These are phyloP conservation scores for Williopsis jadinii DNA, from an alignment of 1,139 yeast species.

Conservation along the genomic window DNA sequence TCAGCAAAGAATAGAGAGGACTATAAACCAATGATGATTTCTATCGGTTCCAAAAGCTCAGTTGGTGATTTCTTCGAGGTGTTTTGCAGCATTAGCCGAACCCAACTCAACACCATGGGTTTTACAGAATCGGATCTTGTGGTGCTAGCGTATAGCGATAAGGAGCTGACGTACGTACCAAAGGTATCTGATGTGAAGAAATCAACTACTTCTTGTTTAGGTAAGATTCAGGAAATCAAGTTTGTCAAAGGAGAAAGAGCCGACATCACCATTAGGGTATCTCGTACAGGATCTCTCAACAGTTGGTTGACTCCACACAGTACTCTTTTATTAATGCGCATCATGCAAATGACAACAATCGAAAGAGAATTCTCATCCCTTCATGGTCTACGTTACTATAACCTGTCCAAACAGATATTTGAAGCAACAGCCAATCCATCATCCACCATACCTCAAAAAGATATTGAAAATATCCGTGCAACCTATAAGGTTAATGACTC, in stretches of 20 bases:
- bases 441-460: conserved; percentile 28
- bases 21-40: conserved; percentile 58
- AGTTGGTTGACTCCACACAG: conserved; percentile 55
- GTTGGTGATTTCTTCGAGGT: conserved; percentile 88
- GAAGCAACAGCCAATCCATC: conserved; percentile 54
- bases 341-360: conserved; percentile 82
- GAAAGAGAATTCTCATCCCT: conserved; percentile 90
- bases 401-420: conserved; percentile 57
- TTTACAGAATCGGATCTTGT: conserved; percentile 74
- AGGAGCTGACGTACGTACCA: conserved; percentile 10
- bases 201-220: conserved; percentile 47
- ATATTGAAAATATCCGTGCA: conserved; percentile 35
- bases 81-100: conserved; percentile 63
- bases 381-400: conserved; percentile 75
- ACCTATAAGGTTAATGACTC: conserved; percentile 69
- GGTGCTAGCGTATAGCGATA: conserved; percentile 47
- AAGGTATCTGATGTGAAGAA: conserved; percentile 23
- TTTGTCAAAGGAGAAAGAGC: conserved; percentile 54
- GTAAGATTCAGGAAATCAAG: conserved; percentile 70
- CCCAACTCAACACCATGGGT: conserved; percentile 42
- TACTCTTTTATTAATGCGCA: conserved; percentile 58
- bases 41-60: conserved; percentile 73
- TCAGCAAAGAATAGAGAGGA: conserved; percentile 61
- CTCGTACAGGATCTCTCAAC: conserved; percentile 32
- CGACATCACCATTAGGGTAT: conserved; percentile 71